Percentiles rank a stretch among this genome's conserved stretches.
Conservation (phyloP, 768 basidiomycete species). For the Cantharellus cinnabarinus region DNA sequence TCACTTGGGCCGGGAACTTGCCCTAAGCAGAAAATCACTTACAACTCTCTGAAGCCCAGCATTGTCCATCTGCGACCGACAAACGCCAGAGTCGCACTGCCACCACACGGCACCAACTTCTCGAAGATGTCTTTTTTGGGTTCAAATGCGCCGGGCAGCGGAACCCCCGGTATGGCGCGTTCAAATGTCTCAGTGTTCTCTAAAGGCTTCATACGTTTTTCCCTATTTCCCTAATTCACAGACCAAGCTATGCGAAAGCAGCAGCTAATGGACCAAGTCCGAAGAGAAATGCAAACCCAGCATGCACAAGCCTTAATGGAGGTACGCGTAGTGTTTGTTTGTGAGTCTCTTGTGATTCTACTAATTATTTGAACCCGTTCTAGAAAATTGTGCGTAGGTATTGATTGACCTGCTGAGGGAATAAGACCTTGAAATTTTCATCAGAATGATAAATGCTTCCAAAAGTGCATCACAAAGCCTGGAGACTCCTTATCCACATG, state of each 20-base stretch:
- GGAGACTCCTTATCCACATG: conserved; percentile 43
- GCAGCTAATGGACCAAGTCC: conserved; percentile 40
- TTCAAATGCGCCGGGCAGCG: too few species aligned
- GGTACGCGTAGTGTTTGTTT: conserved; percentile 20
- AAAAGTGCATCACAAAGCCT: conserved; percentile 61
- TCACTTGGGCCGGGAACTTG: too few species aligned
- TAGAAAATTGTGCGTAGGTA: not conserved
- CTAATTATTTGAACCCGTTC: not conserved
- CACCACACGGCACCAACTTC: too few species aligned
- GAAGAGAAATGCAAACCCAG: conserved; percentile 45
- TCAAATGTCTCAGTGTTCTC: too few species aligned
- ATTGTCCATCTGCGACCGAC: too few species aligned
- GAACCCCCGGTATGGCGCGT: too few species aligned
- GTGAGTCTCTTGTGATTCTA: not conserved
- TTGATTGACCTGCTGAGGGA: too few species aligned
- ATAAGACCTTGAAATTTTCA: not conserved
- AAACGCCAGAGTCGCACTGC: too few species aligned
- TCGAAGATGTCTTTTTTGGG: too few species aligned
- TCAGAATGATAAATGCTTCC: conserved; percentile 17
- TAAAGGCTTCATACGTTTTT: too few species aligned
- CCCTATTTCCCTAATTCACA: not conserved
- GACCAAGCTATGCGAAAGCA: conserved; percentile 21
- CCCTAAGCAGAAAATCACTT: too few species aligned
- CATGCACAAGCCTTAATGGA: conserved; percentile 71
- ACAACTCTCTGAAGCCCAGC: too few species aligned